Conservation (phyloP, 2,329 filamentous ascomycete species). For the Aureobasidium sp. region DNA sequence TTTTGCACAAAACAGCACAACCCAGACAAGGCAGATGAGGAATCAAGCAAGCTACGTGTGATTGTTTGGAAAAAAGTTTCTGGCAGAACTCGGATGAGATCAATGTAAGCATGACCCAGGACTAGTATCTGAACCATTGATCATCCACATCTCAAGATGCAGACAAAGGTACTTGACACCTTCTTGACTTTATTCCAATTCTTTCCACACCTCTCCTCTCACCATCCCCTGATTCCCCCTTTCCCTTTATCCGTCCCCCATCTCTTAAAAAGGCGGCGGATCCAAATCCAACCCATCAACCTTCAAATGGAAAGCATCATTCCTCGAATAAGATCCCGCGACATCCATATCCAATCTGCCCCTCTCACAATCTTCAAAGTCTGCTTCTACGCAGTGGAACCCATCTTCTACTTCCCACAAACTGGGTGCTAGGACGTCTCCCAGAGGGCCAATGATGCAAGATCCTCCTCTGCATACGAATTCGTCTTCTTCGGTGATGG, state of each 20-base stretch:
- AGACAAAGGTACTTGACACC: too few species aligned
- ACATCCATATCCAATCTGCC: slow-evolving; percentile 77
- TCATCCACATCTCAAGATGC: too few species aligned
- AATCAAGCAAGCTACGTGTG: too few species aligned
- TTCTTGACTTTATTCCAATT: too few species aligned
- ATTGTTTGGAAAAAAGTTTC: too few species aligned
- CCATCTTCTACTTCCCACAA: slow-evolving; percentile 70
- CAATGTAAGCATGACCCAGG: too few species aligned
- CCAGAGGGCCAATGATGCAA: slow-evolving; percentile 69
- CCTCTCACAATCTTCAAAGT: slow-evolving; percentile 79
- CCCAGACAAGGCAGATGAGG: too few species aligned
- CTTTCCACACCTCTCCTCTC: too few species aligned
- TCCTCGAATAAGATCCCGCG: slow-evolving; percentile 76
- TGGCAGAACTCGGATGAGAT: too few species aligned
- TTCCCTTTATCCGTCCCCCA: neutral
- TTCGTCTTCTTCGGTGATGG: slow-evolving; percentile 23
- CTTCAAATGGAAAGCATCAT: slow-evolving; percentile 51
- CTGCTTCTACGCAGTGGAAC: slow-evolving; percentile 63
- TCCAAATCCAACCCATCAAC: slow-evolving; percentile 52
- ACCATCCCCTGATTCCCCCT: too few species aligned
- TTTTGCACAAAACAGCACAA: too few species aligned
- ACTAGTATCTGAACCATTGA: too few species aligned
- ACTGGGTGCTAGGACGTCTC: slow-evolving; percentile 70
- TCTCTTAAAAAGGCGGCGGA: slow-evolving; percentile 39
- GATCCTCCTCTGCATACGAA: slow-evolving; percentile 70